Base-by-base conservation (phyloP, 257 asterid genomes). In the Anisodus acutangulus region DNA sequence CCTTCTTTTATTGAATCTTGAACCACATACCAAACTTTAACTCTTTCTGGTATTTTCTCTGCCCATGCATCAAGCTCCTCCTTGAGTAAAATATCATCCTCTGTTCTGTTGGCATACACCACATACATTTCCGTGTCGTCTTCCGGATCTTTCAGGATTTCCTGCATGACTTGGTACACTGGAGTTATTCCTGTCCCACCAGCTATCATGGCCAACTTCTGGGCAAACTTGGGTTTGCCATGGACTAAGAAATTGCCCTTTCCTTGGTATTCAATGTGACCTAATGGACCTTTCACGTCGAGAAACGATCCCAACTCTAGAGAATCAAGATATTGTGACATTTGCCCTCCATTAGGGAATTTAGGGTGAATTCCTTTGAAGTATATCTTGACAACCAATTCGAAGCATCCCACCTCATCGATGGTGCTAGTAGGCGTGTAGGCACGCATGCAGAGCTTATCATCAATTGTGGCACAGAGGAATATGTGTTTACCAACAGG, bases 161-260 rank as follows among this genome's bases (percentile, higher is more conserved):
- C 97, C 63, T 94, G 98, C 97, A 96, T 94, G 9, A 93, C 95
- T 82, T 96, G 99, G 53, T 93, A 96, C 6, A 96, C 83, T 1
- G 99, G 99, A 0, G 99, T 96, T 5, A 94, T 94, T 0, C 99
- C 99, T 0, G 98, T 89, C 9, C 99, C 99, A 49, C 98, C 98
- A 15, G 99, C 98, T 47, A 94, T 81, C 99, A 96, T 93, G 9
- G 97, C 97, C 0, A 96, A 88, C 43, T 90, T 94, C 58, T 89
- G 91, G 9, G 98, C 94, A 31, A 86, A 90, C 83, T 92, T 94
- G 3, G 47, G 89, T 37, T 94, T 93, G 10, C 97, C 97, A 17
- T 90, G 94, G 4, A 90, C 97, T 0, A 71, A 41, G 81, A 94
- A 94, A 81, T 90, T 83, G 0, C 99, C 98, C 55, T 41, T 89